Evolutionary conservation across 257 asterid genomes (phyloP).

Genomic region (Rehmannia glutinosa): DNA sequence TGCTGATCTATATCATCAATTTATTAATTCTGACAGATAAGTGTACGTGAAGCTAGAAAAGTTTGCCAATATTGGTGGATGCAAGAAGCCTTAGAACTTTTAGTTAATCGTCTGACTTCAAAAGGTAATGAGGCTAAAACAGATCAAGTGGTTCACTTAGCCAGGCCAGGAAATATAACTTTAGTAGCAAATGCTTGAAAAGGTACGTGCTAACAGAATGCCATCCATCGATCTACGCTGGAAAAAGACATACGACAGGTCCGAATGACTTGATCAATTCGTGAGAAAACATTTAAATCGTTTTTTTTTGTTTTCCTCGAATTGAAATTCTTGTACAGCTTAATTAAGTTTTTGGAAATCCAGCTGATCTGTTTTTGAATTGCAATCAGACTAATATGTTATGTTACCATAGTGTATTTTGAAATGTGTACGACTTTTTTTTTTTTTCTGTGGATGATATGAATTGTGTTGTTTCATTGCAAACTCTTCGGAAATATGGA

Average conservation of each 20-base stretch:
- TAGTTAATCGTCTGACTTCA: conserved; percentile 34
- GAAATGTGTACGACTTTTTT: too few species aligned
- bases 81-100: conserved; percentile 47
- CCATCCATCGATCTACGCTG: too few species aligned
- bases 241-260: background rate
- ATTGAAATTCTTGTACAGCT: conserved; percentile 26
- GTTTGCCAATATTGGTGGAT: conserved; percentile 50
- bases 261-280: conserved; percentile 8
- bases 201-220: background rate
- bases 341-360: background rate
- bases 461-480: too few species aligned
- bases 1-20: background rate
- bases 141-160: conserved; percentile 12
- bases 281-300: conserved; percentile 14
- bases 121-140: conserved; percentile 14
- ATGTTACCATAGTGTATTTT: background rate
- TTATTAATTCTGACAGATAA: conserved; percentile 26
- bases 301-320: conserved; percentile 18
- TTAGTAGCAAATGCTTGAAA: conserved; percentile 16
- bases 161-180: conserved; percentile 25
- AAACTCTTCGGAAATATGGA: too few species aligned
- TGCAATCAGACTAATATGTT: background rate
- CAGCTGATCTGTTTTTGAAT: background rate
- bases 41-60: conserved; percentile 46
- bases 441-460: too few species aligned